Evolutionary conservation across 805 yeast genomes (phyloP).

Genomic region (Candida glaebosa): DNA sequence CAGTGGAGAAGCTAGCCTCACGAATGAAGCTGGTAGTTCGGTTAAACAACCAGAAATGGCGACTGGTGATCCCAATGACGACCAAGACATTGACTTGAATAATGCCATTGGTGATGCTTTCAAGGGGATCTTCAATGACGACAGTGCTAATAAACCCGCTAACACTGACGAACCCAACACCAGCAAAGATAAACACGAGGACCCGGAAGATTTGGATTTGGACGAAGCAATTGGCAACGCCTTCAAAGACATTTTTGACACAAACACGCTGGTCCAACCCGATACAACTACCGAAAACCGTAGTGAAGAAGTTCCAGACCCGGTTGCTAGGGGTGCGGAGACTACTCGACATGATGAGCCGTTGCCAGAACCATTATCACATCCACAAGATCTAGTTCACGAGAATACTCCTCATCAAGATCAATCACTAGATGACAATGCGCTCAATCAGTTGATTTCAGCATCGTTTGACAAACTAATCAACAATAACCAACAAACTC

Average conservation of each 20-base stretch:
- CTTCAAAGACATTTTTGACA: conserved; percentile 11
- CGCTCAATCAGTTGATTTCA: conserved; percentile 17
- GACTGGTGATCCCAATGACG: too few relatives aligned
- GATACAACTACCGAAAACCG: background rate
- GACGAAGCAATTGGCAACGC: conserved; percentile 23
- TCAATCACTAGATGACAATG: conserved; percentile 13
- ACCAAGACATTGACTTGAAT: too few relatives aligned
- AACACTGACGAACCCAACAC: conserved; percentile 10
- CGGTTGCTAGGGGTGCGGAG: background rate
- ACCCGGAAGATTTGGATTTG: conserved; percentile 4
- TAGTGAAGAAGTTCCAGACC: background rate
- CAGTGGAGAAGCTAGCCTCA: too few relatives aligned
- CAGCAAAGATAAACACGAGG: conserved; percentile 4
- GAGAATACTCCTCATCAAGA: background rate
- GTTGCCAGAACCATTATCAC: conserved; percentile 14
- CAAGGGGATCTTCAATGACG: conserved; percentile 6
- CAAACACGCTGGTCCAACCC: background rate
- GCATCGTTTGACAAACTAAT: conserved; percentile 18
- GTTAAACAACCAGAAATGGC: too few relatives aligned
- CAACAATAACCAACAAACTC: background rate
- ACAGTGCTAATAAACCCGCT: background rate
- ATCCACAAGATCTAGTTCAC: conserved; percentile 3
- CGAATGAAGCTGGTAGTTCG: too few relatives aligned
- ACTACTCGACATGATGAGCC: conserved; percentile 1
- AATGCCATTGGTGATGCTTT: conserved; percentile 20